Base-by-base conservation (phyloP, 2,329 filamentous ascomycete species). In the Coniochaeta prunicola region DNA sequence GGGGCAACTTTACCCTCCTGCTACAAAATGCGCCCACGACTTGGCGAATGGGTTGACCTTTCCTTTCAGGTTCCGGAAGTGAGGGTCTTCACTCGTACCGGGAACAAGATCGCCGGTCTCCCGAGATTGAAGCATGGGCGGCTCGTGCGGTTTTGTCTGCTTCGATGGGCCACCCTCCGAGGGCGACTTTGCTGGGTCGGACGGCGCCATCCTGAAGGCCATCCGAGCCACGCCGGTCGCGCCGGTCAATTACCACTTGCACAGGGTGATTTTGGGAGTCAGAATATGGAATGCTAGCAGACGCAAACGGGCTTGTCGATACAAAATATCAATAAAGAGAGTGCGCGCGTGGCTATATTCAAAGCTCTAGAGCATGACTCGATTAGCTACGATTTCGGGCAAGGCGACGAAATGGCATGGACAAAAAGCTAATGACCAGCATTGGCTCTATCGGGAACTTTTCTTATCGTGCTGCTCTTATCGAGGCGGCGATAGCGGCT, bases 11-110 rank as follows among this genome's bases (percentile, higher is more conserved):
- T 82, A 96, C 91, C 87, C 92, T 80, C 92, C 92, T 58, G 92
- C 92, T 60, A 96, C 83, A 68, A 97, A 88, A 78, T 96, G 92
- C 62, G 92, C 90, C 89, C 91, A 96, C 72, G 91, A 92, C 73
- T 92, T 92, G 19, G 86, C 79, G 67, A 83, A 82, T 2, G 82
- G 80, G 38, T 78, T 72, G 17, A 71, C 69, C 63, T 77, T 76
- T 58, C 70, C 64, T 57, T 66, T 60, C 19, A 70, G 68, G 59
- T 61, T 68, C 36, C 2, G 60, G 57, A 55, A 59, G 55, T 24
- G 67, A 59, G 62, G 70, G 63, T 58, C 53, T 36, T 55, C 53
- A n/a, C 30, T 34, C 12, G 53, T 55, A 9, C 53, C 53, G 13
- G 82, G 80, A 3, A 80, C 67, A 4, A 80, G 73, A 59, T 83